Conservation (phyloP, 441 rosid species). For the Populus hybrid region DNA sequence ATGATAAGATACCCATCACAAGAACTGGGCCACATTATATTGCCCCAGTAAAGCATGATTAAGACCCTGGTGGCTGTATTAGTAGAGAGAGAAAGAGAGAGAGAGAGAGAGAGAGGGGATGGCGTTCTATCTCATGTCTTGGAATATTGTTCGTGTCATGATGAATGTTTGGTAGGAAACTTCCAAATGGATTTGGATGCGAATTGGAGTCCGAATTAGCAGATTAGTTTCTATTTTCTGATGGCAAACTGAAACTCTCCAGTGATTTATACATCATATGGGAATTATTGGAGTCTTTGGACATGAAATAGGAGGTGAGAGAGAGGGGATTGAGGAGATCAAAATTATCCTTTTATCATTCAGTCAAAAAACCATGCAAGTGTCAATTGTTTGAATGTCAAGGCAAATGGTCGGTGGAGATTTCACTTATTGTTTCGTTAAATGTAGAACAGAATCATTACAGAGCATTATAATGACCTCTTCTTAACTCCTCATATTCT, state of each 20-base stretch:
- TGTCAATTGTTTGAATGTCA: background rate
- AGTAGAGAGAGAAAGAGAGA: no score
- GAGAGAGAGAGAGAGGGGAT: background rate
- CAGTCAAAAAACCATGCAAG: no score
- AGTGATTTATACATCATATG: background rate
- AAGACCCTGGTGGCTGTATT: background rate
- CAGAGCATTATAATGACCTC: background rate
- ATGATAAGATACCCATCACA: constrained; percentile 25
- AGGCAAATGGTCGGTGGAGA: background rate
- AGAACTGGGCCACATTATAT: constrained; percentile 19
- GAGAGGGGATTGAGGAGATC: no score
- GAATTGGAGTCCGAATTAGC: background rate
- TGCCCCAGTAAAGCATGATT: background rate
- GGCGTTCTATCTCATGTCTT: background rate
- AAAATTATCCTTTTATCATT: no score
- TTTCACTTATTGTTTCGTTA: background rate
- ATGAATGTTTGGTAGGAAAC: constrained; percentile 6
- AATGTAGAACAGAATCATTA: background rate
- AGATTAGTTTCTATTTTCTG: background rate
- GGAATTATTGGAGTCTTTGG: background rate
- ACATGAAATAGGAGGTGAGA: no score
- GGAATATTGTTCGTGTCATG: background rate
- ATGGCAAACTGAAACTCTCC: background rate
- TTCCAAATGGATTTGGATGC: background rate
- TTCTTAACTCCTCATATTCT: background rate